Evolutionary conservation across 805 yeast species (phyloP), one percentile per base, ranked within the genome.

Genomic region (Pichia ethanolica): DNA sequence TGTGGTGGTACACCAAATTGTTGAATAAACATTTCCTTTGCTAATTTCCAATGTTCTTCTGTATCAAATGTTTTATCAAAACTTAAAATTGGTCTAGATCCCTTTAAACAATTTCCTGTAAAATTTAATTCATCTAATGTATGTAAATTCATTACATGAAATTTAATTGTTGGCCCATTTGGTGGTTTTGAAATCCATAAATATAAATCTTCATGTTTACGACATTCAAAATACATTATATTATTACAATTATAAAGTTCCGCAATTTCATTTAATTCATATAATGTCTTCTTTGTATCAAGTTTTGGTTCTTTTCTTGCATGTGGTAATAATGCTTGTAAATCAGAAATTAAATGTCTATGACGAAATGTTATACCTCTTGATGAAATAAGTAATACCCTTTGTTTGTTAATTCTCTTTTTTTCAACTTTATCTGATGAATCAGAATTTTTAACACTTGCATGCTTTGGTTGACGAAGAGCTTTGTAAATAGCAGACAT

Each of bases 171-270:
- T 52, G 99, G 99, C 1, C 99, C 99, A 66, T 93, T 91, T 40
- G 99, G 99, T 32, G 98, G 93, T 69, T 93, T 91, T 35, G 97
- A 80, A 55, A 93, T 67, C 96, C 97, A 93, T 67, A 93, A 68
- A 67, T 93, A 93, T 62, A 93, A 79, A 70, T 93, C 99, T 68
- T 82, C 86, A 70, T 91, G 97, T 69, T 93, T 93, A 72, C 98
- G 83, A 48, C 96, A 88, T 70, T 93, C 99, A 66, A 93, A 93
- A 66, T 86, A 93, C 65, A 89, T 73, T 57, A 93, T 79, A 65
- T 93, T 93, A 71, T 93, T 93, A 77, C 99, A 93, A 75, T 93
- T 93, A 78, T 91, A 89, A 55, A 93, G 74, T 63, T 93, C 99
- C 3, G 98, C 98, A 53, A 90, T 86, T 71, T 93, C 99, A 63